A percentile compares a stretch with the other conserved stretches of the same genome.
Evolutionary conservation across 768 basidiomycete species (phyloP).

Genomic region (Auriscalpium vulgare): DNA sequence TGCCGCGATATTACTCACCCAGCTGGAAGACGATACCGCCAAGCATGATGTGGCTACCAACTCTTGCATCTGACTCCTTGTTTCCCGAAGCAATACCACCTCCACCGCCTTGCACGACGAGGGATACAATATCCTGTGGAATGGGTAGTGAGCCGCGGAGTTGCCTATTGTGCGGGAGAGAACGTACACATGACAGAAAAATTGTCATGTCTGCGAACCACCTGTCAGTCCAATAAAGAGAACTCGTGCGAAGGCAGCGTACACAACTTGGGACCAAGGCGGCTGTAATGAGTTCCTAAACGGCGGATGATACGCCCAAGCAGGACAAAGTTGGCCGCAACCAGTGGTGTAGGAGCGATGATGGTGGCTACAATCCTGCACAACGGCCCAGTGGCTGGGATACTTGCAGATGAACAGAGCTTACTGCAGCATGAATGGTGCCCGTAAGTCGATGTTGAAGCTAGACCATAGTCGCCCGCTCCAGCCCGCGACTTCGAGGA

Average conservation of each 20-base stretch:
- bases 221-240: background rate
- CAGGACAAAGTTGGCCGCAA: slow-evolving; percentile 50
- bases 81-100: slow-evolving; percentile 24
- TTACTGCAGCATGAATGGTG: slow-evolving; percentile 38
- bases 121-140: slow-evolving; percentile 27
- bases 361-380: slow-evolving; percentile 33
- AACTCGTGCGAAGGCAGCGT: slow-evolving; percentile 1
- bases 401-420: slow-evolving; percentile 7
- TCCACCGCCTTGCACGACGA: slow-evolving; percentile 33
- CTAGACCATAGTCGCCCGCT: slow-evolving; percentile 45
- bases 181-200: slow-evolving; percentile 24
- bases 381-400: too few relatives aligned
- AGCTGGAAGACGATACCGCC: slow-evolving; percentile 23
- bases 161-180: background rate
- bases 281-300: slow-evolving; percentile 42
- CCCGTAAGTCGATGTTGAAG: slow-evolving; percentile 7
- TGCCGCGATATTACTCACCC: slow-evolving; percentile 10
- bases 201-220: slow-evolving; percentile 19
- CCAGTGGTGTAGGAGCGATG: slow-evolving; percentile 46
- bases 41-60: slow-evolving; percentile 22
- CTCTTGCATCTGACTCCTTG: background rate
- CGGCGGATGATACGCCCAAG: slow-evolving; percentile 36
- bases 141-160: background rate
- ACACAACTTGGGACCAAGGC: slow-evolving; percentile 30
- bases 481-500: slow-evolving; percentile 51